Evolutionary conservation across 2,329 filamentous ascomycete species (phyloP).

Genomic region (Metarhizium humberi): DNA sequence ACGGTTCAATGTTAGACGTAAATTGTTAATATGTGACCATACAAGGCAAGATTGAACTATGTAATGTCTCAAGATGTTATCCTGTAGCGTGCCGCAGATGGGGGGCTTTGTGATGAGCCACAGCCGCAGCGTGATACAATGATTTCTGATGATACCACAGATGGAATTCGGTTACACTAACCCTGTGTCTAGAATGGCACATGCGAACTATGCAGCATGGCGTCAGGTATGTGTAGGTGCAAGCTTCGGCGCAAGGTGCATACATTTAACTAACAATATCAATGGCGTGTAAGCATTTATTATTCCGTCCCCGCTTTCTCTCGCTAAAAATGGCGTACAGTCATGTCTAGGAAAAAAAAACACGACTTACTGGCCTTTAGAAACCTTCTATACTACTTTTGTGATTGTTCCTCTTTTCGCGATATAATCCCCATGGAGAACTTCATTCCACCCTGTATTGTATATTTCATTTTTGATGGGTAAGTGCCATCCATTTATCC

Average conservation of each 20-base stretch:
- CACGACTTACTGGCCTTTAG: background rate
- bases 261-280: background rate
- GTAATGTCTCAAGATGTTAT: background rate
- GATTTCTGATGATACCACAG: too few species aligned
- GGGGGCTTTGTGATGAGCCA: too few species aligned
- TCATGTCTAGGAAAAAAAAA: background rate
- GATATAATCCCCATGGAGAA: background rate
- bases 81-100: background rate
- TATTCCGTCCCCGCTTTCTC: background rate
- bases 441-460: background rate
- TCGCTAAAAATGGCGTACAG: background rate
- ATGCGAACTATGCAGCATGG: too few species aligned
- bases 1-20: background rate
- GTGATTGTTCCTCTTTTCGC: background rate
- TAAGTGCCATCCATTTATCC: background rate
- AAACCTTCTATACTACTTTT: conserved; percentile 3
- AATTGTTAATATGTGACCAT: background rate
- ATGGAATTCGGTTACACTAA: too few species aligned
- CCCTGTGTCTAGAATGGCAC: too few species aligned
- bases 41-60: background rate
- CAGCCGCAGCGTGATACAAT: background rate
- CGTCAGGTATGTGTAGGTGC: background rate
- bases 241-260: background rate
- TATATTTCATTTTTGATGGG: background rate
- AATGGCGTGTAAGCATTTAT: background rate